phyloP scores from a whole-genome alignment of 805 yeast species.

The Wickerhamiella bombiphila region DNA sequence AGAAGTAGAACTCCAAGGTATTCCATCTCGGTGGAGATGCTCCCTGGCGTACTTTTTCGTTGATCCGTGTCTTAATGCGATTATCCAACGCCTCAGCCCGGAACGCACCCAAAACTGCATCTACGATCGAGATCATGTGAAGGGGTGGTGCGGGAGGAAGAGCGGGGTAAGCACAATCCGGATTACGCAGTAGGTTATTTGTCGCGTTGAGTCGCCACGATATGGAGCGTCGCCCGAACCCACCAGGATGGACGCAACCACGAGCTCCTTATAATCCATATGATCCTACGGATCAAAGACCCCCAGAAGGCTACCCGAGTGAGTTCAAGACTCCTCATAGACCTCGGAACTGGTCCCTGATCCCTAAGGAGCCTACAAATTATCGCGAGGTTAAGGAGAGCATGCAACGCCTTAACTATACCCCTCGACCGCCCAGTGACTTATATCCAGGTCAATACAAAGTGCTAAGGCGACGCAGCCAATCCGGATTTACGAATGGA shows the following conservation, averaged over 20 bases:
- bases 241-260: constrained; percentile 69
- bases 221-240: constrained; percentile 52
- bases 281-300: constrained; percentile 61
- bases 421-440: constrained; percentile 63
- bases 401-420: constrained; percentile 58
- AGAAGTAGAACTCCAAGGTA: constrained; percentile 60
- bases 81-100: constrained; percentile 31
- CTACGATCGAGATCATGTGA: no score
- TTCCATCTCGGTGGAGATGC: constrained; percentile 48
- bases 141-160: no score
- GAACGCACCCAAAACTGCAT: no score
- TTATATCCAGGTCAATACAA: constrained; percentile 68
- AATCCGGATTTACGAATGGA: constrained; percentile 45
- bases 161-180: no score
- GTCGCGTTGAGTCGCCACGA: no score
- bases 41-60: constrained; percentile 16
- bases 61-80: constrained; percentile 26
- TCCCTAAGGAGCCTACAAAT: constrained; percentile 56
- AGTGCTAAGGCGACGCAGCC: constrained; percentile 45
- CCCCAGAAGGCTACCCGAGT: constrained; percentile 75
- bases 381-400: constrained; percentile 54
- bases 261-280: constrained; percentile 77
- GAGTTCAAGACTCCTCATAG: constrained; percentile 58
- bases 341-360: constrained; percentile 37
- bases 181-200: no score